phyloP scores from a whole-genome alignment of 2,329 filamentous ascomycete species.

The Zasmidium citrigriseum region DNA sequence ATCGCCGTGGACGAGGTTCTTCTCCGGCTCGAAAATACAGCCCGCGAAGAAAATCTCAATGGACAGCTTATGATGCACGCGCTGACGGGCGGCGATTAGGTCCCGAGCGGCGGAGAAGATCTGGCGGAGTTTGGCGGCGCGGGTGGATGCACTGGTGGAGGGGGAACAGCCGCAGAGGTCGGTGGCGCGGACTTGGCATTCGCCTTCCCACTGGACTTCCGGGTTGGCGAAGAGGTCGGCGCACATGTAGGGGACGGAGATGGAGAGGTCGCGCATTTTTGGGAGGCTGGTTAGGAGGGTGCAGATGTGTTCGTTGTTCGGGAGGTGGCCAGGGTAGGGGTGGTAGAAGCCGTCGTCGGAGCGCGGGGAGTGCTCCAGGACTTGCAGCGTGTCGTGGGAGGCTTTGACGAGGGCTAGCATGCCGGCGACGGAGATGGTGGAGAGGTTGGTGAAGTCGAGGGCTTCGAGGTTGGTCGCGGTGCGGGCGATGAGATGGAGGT shows the following conservation, averaged over 20 bases:
- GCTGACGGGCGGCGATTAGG: slow-evolving; percentile 42
- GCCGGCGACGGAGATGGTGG: slow-evolving; percentile 54
- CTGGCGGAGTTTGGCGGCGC: slow-evolving; percentile 39
- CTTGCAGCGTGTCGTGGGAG: slow-evolving; percentile 49
- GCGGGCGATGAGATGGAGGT: slow-evolving; percentile 52
- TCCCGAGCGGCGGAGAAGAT: slow-evolving; percentile 44
- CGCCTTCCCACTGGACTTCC: slow-evolving; percentile 47
- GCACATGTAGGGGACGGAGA: slow-evolving; percentile 52
- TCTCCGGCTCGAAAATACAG: slow-evolving; percentile 53
- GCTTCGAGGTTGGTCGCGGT: slow-evolving; percentile 54
- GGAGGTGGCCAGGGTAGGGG: slow-evolving; percentile 48
- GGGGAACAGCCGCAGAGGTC: slow-evolving; percentile 49
- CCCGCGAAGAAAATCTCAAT: slow-evolving; percentile 55
- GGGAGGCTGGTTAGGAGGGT: slow-evolving; percentile 49
- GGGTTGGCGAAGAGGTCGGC: slow-evolving; percentile 48
- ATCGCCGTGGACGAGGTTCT: slow-evolving; percentile 50
- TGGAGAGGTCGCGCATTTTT: slow-evolving; percentile 49
- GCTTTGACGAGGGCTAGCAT: slow-evolving; percentile 55
- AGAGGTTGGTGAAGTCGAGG: slow-evolving; percentile 56
- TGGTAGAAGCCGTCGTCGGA: slow-evolving; percentile 55
- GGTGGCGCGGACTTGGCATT: slow-evolving; percentile 52
- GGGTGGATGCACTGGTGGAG: slow-evolving; percentile 36
- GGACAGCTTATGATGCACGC: slow-evolving; percentile 41
- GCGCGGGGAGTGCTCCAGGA: slow-evolving; percentile 56
- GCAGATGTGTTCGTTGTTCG: slow-evolving; percentile 49